Evolutionary conservation across 1,139 yeast genomes (phyloP).

Genomic region (Hanseniaspora uvarum): DNA sequence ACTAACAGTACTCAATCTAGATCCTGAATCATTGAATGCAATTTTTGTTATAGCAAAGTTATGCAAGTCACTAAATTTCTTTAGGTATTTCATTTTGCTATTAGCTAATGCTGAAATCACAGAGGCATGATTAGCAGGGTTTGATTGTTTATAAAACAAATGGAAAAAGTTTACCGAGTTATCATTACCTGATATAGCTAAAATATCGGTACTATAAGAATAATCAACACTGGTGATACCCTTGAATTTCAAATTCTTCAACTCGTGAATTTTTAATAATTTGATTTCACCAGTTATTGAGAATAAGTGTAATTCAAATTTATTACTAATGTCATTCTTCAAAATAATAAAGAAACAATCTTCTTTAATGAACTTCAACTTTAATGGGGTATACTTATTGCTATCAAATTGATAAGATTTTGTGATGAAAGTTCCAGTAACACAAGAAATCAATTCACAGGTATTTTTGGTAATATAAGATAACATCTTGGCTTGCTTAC

Average conservation of each 20-base stretch:
- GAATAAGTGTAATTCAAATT: constrained; percentile 16
- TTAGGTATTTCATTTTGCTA: constrained; percentile 30
- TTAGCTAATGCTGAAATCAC: not conserved
- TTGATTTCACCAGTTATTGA: constrained; percentile 27
- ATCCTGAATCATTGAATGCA: constrained; percentile 59
- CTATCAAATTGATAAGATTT: constrained; percentile 29
- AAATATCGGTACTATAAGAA: constrained; percentile 36
- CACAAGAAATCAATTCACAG: constrained; percentile 42
- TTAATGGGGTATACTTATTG: constrained; percentile 39
- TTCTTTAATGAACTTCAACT: constrained; percentile 49
- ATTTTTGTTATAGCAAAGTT: constrained; percentile 71
- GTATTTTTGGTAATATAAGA: constrained; percentile 47
- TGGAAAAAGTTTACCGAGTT: constrained; percentile 51
- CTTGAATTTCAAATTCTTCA: constrained; percentile 45
- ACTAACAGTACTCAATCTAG: constrained; percentile 62
- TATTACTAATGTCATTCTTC: constrained; percentile 6
- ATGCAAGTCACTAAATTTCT: constrained; percentile 53
- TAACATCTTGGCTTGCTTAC: constrained; percentile 43
- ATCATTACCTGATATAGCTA: constrained; percentile 71
- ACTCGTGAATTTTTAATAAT: constrained; percentile 34
- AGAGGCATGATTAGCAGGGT: not conserved
- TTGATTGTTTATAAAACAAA: constrained; percentile 39
- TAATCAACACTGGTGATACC: constrained; percentile 64
- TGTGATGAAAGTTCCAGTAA: constrained; percentile 35
- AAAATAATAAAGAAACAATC: constrained; percentile 39